These are phyloP conservation scores for Colletotrichum magnum DNA, from an alignment of 2,329 filamentous ascomycete species.

Conservation along the genomic window DNA sequence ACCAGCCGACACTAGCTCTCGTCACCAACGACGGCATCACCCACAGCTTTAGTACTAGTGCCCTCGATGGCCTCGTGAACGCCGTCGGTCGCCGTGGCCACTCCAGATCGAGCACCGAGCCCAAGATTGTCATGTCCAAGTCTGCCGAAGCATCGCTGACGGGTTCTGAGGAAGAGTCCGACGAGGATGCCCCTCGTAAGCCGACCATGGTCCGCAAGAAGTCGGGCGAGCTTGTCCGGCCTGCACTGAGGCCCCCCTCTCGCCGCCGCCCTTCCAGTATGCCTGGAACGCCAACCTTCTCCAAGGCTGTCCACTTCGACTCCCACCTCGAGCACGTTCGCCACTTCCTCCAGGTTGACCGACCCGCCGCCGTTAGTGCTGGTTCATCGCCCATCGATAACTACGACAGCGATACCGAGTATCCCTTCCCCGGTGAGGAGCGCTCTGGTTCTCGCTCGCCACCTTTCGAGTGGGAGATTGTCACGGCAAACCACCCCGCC, in stretches of 20 bases:
- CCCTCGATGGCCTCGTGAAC: constrained; percentile 58
- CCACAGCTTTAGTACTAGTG: constrained; percentile 63
- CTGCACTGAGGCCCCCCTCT: constrained; percentile 85
- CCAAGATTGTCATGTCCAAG: constrained; percentile 61
- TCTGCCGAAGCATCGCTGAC: constrained; percentile 65
- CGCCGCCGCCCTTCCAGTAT: constrained; percentile 91
- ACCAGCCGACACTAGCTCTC: constrained; percentile 44
- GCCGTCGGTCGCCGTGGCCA: constrained; percentile 62
- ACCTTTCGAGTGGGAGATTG: constrained; percentile 88
- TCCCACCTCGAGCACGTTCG: constrained; percentile 95
- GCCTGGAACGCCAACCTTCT: constrained; percentile 96
- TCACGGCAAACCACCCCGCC: constrained; percentile 75
- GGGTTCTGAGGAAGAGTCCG: constrained; percentile 74
- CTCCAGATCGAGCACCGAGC: constrained; percentile 70
- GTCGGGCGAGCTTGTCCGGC: constrained; percentile 95
- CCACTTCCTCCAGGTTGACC: constrained; percentile 94
- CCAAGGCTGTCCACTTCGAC: constrained; percentile 98
- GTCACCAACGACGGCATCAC: constrained; percentile 55
- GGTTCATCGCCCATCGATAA: constrained; percentile 91
- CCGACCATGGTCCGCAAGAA: constrained; percentile 98
- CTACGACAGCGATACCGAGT: constrained; percentile 90
- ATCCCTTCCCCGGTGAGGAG: constrained; percentile 80
- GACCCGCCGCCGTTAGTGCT: constrained; percentile 95
- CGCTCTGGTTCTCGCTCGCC: constrained; percentile 57
- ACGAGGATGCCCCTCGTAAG: constrained; percentile 69